Conservation (phyloP, 352 stramenopile species). For the Phytophthora lateralis region DNA sequence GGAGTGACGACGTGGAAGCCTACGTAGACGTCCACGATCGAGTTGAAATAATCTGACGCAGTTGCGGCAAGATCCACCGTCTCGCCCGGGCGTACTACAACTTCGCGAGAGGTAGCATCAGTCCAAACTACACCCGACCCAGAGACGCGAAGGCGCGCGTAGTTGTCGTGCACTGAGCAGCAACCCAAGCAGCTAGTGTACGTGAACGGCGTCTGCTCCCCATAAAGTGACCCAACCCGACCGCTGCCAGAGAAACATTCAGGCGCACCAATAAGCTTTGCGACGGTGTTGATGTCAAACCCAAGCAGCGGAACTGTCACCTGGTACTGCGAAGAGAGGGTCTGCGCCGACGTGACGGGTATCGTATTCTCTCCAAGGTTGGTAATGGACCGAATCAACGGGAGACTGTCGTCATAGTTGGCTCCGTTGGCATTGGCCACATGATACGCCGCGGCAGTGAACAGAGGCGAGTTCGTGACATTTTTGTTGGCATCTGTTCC, state of each 20-base stretch:
- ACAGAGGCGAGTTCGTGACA: constrained; percentile 2
- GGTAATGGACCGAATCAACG: constrained; percentile 39
- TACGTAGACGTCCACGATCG: constrained; percentile 66
- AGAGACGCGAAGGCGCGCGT: constrained; percentile 48
- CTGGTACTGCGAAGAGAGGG: constrained; percentile 44
- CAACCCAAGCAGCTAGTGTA: constrained; percentile 70
- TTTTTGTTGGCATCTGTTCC: constrained; percentile 12
- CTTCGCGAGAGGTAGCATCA: constrained; percentile 40
- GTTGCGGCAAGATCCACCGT: constrained; percentile 52
- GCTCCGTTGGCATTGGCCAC: constrained; percentile 55
- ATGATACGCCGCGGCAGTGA: constrained; percentile 36
- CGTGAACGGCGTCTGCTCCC: constrained; percentile 48
- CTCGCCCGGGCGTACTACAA: constrained; percentile 52
- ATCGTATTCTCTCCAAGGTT: constrained; percentile 38
- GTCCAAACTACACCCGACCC: constrained; percentile 38
- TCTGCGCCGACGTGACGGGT: constrained; percentile 35
- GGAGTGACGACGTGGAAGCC: constrained; percentile 74
- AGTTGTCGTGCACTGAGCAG: constrained; percentile 66
- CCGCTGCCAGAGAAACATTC: constrained; percentile 61
- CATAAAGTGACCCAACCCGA: constrained; percentile 57
- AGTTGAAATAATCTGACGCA: constrained; percentile 63
- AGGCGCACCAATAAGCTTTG: constrained; percentile 70
- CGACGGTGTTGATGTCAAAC: constrained; percentile 65
- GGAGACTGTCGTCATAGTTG: constrained; percentile 23
- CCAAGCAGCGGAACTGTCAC: constrained; percentile 46